A percentile compares a stretch with the other conserved stretches of the same genome.
Conservation (phyloP, 257 asterid species). For the Orobanche coerulescens region DNA sequence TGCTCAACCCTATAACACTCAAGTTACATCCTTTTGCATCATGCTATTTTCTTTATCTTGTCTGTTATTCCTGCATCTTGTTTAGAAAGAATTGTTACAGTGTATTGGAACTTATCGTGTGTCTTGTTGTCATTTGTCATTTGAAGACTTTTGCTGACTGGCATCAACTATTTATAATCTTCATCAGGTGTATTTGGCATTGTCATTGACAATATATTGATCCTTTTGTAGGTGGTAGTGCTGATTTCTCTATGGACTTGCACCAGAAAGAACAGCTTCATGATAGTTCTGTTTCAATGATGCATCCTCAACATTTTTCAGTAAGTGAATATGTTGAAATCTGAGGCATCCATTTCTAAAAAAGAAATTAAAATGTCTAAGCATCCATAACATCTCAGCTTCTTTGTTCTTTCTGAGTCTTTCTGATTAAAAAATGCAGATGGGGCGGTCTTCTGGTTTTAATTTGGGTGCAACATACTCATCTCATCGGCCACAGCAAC, state of each 20-base stretch:
- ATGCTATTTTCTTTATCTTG: too few species aligned
- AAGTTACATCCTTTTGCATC: background rate
- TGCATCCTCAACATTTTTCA: constrained; percentile 89
- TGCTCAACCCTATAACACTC: background rate
- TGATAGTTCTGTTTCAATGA: constrained; percentile 70
- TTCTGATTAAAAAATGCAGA: constrained; percentile 41
- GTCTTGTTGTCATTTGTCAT: too few species aligned
- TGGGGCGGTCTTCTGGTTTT: constrained; percentile 94
- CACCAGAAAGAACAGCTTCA: constrained; percentile 94
- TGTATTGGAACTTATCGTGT: too few species aligned
- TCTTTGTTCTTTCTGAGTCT: constrained; percentile 15
- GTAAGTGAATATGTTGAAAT: constrained; percentile 39
- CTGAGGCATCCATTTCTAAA: constrained; percentile 12
- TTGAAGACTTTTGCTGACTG: too few species aligned
- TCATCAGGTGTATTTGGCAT: background rate
- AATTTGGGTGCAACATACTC: constrained; percentile 80
- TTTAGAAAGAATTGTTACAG: too few species aligned
- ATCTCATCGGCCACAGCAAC: constrained; percentile 89
- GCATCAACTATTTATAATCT: too few species aligned
- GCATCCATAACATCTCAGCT: constrained; percentile 1
- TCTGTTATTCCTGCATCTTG: too few species aligned
- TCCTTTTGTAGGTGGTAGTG: constrained; percentile 63
- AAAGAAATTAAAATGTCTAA: too few species aligned
- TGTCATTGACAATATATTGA: constrained; percentile 15
- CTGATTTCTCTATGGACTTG: constrained; percentile 68